Base-by-base conservation (phyloP, 805 yeast species). In the Teunomyces lycoperdinae region DNA sequence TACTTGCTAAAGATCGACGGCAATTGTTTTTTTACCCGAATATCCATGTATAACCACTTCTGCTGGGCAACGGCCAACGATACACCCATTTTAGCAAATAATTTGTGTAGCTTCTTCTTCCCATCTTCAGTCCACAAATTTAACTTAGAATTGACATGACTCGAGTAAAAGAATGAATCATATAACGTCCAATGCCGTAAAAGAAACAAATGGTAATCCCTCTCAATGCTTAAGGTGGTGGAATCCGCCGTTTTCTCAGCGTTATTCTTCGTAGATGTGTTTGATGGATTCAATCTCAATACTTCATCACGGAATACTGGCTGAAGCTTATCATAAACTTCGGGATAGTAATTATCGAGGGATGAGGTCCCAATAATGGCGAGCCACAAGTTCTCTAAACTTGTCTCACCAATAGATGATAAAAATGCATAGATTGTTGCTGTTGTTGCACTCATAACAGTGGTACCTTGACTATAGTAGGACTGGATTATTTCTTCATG, bases 31-130 rank as follows among this genome's bases (percentile, higher is more conserved):
- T 94, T 95, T 44, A 92, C 73, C 8, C 78, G 76, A 33, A 87
- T 80, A 61, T 89, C 94, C 84, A 92, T 81, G 63, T 92, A 95
- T 24, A 85, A 75, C 98, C 98, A 94, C 47, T 83, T 83, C 64
- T 94, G 96, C 58, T 84, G 86, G 0, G 98, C 94, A n/a, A 85
- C 84, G 5, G 82, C 85, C 42, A 94, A 72, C 0, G 97, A 85
- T 5, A 94, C 85, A 6, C 99, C 99, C 97, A 95, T 94, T 57
- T 87, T 81, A 1, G 99, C 99, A 70, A 94, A 89, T 80, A 94
- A 77, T 57, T 90, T 89, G 62, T 91, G 96, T 44, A 94, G 71
- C 54, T 83, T 79, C 61, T 88, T 89, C 54, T 85, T 79, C 5
- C 99, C 99, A 49, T 87, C 91, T 59, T 89, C 96, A 29, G 91